Conservation (phyloP, 176 grass and related monocot genomes). For the Tillandsia fasciculata region DNA sequence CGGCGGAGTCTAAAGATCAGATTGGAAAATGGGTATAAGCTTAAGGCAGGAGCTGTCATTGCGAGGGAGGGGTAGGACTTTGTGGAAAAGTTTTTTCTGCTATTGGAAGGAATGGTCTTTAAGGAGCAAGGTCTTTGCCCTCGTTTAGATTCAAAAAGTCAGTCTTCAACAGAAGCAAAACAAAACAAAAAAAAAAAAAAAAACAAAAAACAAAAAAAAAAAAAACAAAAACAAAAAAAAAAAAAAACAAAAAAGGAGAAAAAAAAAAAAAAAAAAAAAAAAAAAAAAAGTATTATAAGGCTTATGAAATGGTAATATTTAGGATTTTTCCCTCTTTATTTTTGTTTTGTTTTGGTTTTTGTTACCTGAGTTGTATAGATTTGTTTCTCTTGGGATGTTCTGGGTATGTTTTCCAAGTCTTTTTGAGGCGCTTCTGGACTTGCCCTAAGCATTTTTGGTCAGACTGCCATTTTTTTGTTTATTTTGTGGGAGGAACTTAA, state of each 20-base stretch:
- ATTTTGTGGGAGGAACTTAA: background rate
- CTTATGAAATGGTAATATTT: background rate
- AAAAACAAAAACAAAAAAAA: background rate
- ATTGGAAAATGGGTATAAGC: background rate
- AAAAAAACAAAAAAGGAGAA: background rate
- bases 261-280: background rate
- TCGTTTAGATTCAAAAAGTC: background rate
- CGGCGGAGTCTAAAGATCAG: background rate
- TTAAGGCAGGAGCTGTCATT: background rate
- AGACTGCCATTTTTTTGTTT: background rate
- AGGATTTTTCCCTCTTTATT: background rate
- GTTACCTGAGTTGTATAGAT: constrained; percentile 1
- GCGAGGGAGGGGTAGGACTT: background rate
- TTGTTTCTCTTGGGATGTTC: background rate
- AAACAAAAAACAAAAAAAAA: background rate
- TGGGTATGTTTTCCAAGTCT: background rate
- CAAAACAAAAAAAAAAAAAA: background rate
- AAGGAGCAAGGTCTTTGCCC: too few species aligned
- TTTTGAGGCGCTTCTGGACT: background rate
- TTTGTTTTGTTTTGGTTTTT: background rate
- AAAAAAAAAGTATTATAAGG: background rate
- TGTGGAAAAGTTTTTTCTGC: background rate
- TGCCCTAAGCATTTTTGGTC: background rate
- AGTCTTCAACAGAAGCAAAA: background rate
- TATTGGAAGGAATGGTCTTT: too few species aligned